phyloP scores from a whole-genome alignment of 2,329 filamentous ascomycete species.

The Stachybotrys chlorohalonatus region DNA sequence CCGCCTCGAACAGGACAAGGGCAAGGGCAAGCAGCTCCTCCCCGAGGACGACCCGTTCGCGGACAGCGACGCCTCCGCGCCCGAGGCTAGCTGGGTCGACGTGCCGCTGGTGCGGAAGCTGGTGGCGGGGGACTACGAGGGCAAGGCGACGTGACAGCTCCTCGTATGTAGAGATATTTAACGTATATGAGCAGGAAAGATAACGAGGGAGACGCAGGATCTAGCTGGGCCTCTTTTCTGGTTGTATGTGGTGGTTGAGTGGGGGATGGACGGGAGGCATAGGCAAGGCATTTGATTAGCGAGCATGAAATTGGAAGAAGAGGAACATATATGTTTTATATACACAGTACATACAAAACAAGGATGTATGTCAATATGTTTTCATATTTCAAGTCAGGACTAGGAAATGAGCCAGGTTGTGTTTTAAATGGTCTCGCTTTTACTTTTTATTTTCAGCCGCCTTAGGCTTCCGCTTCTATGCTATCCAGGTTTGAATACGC shows the following conservation, averaged over 20 bases:
- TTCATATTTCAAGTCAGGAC: no score
- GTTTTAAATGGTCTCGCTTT: background rate
- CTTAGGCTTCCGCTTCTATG: background rate
- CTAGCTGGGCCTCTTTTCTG: background rate
- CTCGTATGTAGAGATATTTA: background rate
- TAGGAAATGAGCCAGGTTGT: no score
- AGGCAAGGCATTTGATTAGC: conserved; percentile 13
- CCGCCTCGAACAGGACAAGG: conserved; percentile 34
- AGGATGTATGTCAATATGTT: no score
- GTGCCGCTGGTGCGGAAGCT: conserved; percentile 60
- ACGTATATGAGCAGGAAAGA: background rate
- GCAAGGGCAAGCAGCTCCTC: conserved; percentile 41
- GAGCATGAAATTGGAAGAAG: conserved; percentile 14
- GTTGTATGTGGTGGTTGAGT: background rate
- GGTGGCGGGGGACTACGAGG: conserved; percentile 68
- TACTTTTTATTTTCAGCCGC: background rate
- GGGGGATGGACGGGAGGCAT: background rate
- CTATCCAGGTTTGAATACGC: background rate
- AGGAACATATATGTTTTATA: conserved; percentile 6
- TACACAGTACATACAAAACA: no score
- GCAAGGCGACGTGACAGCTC: conserved; percentile 13
- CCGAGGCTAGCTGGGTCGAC: conserved; percentile 49
- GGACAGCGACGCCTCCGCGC: conserved; percentile 13
- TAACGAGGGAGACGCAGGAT: background rate
- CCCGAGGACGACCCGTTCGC: conserved; percentile 60